phyloP scores from a whole-genome alignment of 768 basidiomycete species.

The Neoboletus magnificus region DNA sequence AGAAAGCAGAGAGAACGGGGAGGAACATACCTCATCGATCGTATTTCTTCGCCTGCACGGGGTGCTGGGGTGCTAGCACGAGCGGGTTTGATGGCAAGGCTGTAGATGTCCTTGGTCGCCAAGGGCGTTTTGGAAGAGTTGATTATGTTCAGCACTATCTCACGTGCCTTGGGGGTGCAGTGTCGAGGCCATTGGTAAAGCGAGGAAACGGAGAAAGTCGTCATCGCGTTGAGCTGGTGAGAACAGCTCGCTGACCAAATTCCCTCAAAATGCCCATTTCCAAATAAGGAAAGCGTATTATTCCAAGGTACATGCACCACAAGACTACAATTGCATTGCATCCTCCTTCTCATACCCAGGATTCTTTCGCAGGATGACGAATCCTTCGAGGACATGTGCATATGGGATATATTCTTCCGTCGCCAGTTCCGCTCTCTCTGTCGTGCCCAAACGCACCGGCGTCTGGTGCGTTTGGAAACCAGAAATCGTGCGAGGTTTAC shows the following conservation, averaged over 20 bases:
- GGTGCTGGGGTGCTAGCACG: constrained; percentile 31
- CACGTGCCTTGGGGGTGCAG: constrained; percentile 22
- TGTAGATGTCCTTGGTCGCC: constrained; percentile 28
- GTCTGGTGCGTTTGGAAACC: constrained; percentile 99
- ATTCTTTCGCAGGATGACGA: constrained; percentile 90
- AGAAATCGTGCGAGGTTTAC: constrained; percentile 93
- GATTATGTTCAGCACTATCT: constrained; percentile 21
- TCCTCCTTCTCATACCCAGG: constrained; percentile 87
- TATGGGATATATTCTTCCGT: constrained; percentile 97
- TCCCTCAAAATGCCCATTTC: not conserved
- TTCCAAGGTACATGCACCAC: constrained; percentile 1
- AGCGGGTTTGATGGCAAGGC: constrained; percentile 14
- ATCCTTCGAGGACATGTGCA: constrained; percentile 85
- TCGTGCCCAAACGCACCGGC: constrained; percentile 92
- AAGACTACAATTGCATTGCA: constrained; percentile 68
- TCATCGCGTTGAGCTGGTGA: constrained; percentile 1
- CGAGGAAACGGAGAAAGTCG: constrained; percentile 13
- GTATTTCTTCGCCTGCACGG: constrained; percentile 45
- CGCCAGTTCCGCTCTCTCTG: constrained; percentile 91
- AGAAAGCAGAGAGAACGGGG: not conserved
- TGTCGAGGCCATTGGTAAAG: constrained; percentile 23
- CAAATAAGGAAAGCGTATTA: constrained; percentile 2
- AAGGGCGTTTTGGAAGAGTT: constrained; percentile 21
- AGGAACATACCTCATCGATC: constrained; percentile 48
- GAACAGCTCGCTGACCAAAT: not conserved